Base-by-base conservation (phyloP, 2,329 filamentous ascomycete species). In the Capronia americana region DNA sequence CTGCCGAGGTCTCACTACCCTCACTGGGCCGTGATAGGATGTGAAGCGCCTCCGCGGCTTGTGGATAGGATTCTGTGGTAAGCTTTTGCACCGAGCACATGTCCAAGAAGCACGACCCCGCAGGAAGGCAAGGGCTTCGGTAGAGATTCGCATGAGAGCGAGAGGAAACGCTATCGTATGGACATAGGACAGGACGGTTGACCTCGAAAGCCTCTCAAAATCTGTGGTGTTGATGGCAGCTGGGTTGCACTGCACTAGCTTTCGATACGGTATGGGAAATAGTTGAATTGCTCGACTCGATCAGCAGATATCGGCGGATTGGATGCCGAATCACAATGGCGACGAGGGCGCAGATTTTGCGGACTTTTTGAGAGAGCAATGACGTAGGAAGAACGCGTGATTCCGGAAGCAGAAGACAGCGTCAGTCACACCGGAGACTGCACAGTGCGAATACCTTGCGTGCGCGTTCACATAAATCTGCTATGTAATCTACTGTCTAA, bases 71-170 rank as follows among this genome's bases (percentile, higher is more conserved):
- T 46, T 41, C 23, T 62, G 63, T 14, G 53, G 53, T 32, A 24
- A 32, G 14, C 20, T 58, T 44, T 69, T 69, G 55, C 67, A 69
- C 11, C 65, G 65, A 53, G 63, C 57, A 64, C 67, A 71, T 3
- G 69, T 70, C 69, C 69, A 70, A 12, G 63, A 62, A 53, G 65
- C 59, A 46, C 61, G 61, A 41, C 65, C 63, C 44, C 61, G 61
- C 57, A 44, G 48, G 67, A 69, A 62, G 54, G 58, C 50, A 23
- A 61, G 41, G 56, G 57, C 34, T 32, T 55, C 32, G 56, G 38
- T 41, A 41, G 50, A 41, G 57, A 64, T 63, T 69, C 69, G 69
- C 69, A 71, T 67, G 50, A 34, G 56, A 63, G 56, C 48, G 38
- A 30, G n/a, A 54, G n/a, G 32, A 17, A 28, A 7, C 26, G 30